phyloP scores from a whole-genome alignment of 1,284 basidiomycete species.

The Ustilago cynodontis region DNA sequence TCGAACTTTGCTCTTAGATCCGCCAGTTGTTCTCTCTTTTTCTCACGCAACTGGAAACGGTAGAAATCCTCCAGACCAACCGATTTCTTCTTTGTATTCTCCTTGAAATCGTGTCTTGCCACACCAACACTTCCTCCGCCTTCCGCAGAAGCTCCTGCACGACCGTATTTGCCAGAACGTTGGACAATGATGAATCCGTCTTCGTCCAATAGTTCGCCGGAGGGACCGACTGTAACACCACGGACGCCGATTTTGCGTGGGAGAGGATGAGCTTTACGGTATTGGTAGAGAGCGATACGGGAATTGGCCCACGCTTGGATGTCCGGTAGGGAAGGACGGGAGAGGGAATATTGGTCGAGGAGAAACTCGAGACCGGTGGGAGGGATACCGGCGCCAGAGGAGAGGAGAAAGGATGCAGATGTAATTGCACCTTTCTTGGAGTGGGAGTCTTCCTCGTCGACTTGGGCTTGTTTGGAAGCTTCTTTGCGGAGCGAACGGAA shows the following conservation, averaged over 20 bases:
- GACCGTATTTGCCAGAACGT: slow-evolving; percentile 62
- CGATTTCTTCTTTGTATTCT: slow-evolving; percentile 58
- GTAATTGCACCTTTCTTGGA: neutral
- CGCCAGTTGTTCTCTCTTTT: slow-evolving; percentile 64
- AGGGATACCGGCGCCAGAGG: slow-evolving; percentile 25
- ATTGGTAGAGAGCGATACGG: slow-evolving; percentile 54
- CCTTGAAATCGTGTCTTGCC: slow-evolving; percentile 26
- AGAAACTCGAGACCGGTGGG: slow-evolving; percentile 54
- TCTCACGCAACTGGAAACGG: slow-evolving; percentile 65
- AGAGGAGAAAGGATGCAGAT: slow-evolving; percentile 24
- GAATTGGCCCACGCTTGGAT: slow-evolving; percentile 58
- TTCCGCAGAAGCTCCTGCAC: slow-evolving; percentile 41
- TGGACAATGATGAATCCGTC: slow-evolving; percentile 69
- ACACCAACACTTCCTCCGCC: slow-evolving; percentile 36
- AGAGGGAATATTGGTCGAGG: slow-evolving; percentile 38
- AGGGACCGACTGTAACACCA: slow-evolving; percentile 60
- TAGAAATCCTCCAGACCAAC: slow-evolving; percentile 65
- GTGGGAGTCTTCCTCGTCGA: slow-evolving; percentile 1
- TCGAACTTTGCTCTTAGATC: slow-evolving; percentile 65
- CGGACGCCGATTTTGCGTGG: slow-evolving; percentile 58
- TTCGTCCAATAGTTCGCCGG: slow-evolving; percentile 66
- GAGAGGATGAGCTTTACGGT: slow-evolving; percentile 58
- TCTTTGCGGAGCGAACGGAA: slow-evolving; percentile 26
- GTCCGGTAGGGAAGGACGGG: slow-evolving; percentile 44
- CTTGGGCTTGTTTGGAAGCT: slow-evolving; percentile 8